Base-by-base conservation (phyloP, 1,284 basidiomycete genomes). In the Naganishia albida region DNA sequence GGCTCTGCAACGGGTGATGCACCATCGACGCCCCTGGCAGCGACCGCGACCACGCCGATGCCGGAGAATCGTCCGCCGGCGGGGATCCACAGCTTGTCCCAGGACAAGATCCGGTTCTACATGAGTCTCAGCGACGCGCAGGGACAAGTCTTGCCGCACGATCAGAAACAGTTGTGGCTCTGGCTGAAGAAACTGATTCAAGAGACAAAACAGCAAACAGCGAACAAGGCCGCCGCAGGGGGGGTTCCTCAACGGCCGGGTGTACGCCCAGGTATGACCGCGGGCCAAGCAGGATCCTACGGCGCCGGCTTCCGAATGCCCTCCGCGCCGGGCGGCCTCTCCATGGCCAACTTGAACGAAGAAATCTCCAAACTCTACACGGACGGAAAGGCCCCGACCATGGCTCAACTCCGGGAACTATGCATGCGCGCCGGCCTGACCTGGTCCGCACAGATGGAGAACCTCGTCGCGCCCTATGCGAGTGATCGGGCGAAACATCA, bases 31-130 rank as follows among this genome's bases (percentile, higher is more conserved):
- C 4, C n/a, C 12, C 18, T 28, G 30, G 12, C 46, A 15, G 23
- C 20, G n/a, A 44, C 49, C 13, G 25, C 50, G n/a, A 43, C 40
- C 23, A 25, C 54, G 26, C 4, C 15, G 16, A 18, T 38, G 39
- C 60, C 60, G 18, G 50, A 63, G 51, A 52, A 63, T 15, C 50
- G 60, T 13, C 50, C 50, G 25, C 60, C 60, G 4, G 50, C 49
- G 6, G 51, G 51, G 20, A 53, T 53, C 7, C 60, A 52, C 39
- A 52, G 50, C n/a, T 26, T 63, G 28, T 52, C 49, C 7, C 60
- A 53, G 50, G 60, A 63, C 25, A 63, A 63, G 51, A 53, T 63
- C 13, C 49, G 50, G 26, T 63, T 63, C 50, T 63, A 63, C 51
- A 53, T 53, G 49, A 53, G 60, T 15, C 40, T 63, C 10, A 52